phyloP scores from a whole-genome alignment of 805 yeast genomes.

The Starmerella gropengiesseri region DNA sequence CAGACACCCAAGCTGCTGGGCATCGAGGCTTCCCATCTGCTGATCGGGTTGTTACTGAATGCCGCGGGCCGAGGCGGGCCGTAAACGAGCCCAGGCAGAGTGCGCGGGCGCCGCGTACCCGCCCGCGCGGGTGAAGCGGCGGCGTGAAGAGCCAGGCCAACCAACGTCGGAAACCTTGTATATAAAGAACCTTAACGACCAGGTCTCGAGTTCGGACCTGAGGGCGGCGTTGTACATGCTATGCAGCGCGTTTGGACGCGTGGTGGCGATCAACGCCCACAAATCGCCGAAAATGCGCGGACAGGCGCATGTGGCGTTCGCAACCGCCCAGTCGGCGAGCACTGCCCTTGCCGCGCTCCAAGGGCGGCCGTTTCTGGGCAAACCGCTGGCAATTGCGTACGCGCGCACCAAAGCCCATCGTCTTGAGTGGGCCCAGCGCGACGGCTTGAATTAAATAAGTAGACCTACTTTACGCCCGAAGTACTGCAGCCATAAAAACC shows the following conservation, averaged over 20 bases:
- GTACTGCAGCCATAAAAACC: constrained; percentile 26
- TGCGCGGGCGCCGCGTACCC: background rate
- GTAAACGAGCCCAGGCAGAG: no score
- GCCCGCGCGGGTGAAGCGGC: background rate
- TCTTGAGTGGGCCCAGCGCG: constrained; percentile 9
- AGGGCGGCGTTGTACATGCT: constrained; percentile 29
- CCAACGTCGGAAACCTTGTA: constrained; percentile 28
- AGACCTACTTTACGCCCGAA: constrained; percentile 29
- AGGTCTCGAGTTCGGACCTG: constrained; percentile 30
- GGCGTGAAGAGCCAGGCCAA: background rate
- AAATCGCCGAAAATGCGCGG: constrained; percentile 35
- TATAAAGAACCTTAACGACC: constrained; percentile 32
- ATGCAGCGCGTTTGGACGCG: constrained; percentile 32
- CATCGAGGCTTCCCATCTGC: no score
- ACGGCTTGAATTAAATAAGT: constrained; percentile 13
- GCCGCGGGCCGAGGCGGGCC: no score
- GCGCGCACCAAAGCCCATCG: constrained; percentile 26
- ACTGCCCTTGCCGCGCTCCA: constrained; percentile 28
- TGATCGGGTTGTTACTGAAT: no score
- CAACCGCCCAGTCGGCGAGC: constrained; percentile 26
- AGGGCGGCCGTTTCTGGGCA: constrained; percentile 30
- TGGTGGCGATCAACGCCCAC: constrained; percentile 30
- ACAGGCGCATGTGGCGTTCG: constrained; percentile 35
- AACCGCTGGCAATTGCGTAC: constrained; percentile 27
- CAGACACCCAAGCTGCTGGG: no score